Evolutionary conservation across 257 asterid genomes (phyloP).

Genomic region (Solanum piurae): DNA sequence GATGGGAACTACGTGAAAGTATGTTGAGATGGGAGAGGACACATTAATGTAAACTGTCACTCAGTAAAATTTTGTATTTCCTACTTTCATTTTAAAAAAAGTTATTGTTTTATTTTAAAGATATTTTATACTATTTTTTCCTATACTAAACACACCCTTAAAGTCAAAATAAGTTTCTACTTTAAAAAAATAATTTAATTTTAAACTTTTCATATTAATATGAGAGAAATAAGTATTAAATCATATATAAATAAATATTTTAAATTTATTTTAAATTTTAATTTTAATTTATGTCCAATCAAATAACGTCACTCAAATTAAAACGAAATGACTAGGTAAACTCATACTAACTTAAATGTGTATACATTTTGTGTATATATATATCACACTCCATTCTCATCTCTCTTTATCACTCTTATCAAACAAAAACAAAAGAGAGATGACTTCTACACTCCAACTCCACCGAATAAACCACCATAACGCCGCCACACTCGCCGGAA

Average conservation of each 20-base stretch:
- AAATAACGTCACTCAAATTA: not conserved
- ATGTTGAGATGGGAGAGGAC: not conserved
- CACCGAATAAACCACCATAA: conserved; percentile 33
- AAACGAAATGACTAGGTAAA: not conserved
- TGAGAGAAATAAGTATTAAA: too few relatives aligned
- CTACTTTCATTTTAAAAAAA: too few relatives aligned
- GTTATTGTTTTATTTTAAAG: too few relatives aligned
- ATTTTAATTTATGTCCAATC: too few relatives aligned
- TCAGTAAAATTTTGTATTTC: too few relatives aligned
- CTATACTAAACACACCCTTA: too few relatives aligned
- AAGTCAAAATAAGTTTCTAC: too few relatives aligned
- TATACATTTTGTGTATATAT: not conserved
- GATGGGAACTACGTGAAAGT: not conserved
- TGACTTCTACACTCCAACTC: conserved; percentile 54
- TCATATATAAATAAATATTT: too few relatives aligned
- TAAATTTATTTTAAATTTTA: too few relatives aligned
- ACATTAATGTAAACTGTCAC: not conserved
- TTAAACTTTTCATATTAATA: too few relatives aligned
- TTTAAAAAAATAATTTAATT: too few relatives aligned
- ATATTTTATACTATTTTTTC: too few relatives aligned
- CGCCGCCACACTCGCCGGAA: conserved; percentile 2
- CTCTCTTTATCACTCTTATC: not conserved
- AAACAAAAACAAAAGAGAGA: not conserved
- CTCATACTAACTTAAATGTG: not conserved
- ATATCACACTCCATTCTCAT: not conserved